Evolutionary conservation across 495 filamentous ascomycete species (phyloP).

Genomic region (Hypoxylon intermedium): DNA sequence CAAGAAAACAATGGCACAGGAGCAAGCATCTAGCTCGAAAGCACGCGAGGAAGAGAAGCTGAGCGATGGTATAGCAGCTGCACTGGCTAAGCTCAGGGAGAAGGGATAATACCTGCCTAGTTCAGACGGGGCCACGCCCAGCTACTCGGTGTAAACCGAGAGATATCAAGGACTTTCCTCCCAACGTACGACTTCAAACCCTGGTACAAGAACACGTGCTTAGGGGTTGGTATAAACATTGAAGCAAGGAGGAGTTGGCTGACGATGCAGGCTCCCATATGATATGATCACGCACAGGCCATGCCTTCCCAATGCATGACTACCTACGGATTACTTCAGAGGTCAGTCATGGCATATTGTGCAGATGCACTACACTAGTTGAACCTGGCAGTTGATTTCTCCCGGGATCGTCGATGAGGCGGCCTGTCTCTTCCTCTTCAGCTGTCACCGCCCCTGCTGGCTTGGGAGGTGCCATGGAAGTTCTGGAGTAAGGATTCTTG

Average conservation of each 20-base stretch:
- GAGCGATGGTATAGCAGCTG: slow-evolving; percentile 61
- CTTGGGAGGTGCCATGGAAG: too few relatives aligned
- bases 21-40: slow-evolving; percentile 22
- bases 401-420: slow-evolving; percentile 12
- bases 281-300: slow-evolving; percentile 21
- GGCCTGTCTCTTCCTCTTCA: slow-evolving; percentile 2
- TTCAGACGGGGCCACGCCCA: slow-evolving; percentile 15
- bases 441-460: not conserved
- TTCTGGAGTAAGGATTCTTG: too few relatives aligned
- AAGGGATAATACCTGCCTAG: slow-evolving; percentile 42
- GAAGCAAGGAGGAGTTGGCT: slow-evolving; percentile 21
- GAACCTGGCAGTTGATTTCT: not conserved
- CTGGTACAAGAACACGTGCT: not conserved
- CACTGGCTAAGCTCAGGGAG: slow-evolving; percentile 58
- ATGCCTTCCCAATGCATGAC: too few relatives aligned
- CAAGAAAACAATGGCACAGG: slow-evolving; percentile 34
- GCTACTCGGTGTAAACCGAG: slow-evolving; percentile 18
- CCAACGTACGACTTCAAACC: slow-evolving; percentile 3
- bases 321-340: too few relatives aligned
- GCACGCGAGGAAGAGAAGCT: slow-evolving; percentile 47
- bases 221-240: not conserved
- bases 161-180: not conserved
- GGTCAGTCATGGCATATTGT: too few relatives aligned
- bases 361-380: too few relatives aligned
- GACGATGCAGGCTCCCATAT: slow-evolving; percentile 26